Base-by-base conservation (phyloP, 495 filamentous ascomycete genomes). In the Evernia prunastri region DNA sequence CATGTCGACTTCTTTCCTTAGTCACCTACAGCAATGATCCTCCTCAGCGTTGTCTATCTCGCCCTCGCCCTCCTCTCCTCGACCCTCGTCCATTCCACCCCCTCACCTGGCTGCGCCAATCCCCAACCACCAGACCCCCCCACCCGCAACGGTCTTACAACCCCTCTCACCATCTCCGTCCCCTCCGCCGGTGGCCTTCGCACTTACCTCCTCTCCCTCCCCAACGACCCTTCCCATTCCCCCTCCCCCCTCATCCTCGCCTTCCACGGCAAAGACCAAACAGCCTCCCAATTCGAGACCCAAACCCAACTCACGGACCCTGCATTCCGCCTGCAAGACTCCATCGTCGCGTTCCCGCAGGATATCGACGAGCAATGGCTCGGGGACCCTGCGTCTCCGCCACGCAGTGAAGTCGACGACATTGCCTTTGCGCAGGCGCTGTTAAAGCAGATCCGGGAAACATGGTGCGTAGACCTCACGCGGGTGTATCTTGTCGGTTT, bases 261-360 rank as follows among this genome's bases (percentile, higher is more conserved):
- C 45, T 51, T 54, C 60, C 45, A 61, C 45, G 60, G 60, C 47
- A 61, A 61, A n/a, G 47, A 15, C 25, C 45, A 61, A 54, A 56
- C 60, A 0, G 13, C 25, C 11, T 5, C 45, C n/a, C 13, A 42
- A 37, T 61, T 61, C 43, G 45, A 53, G 5, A n/a, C 13, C 13
- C 59, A 61, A 36, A 54, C 47, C 12, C 43, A 43, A 23, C 39
- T 62, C 23, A 29, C 36, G 8, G 37, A 61, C 27, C 49, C 60
- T 7, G 23, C 7, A 10, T 40, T 62, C 13, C 37, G 39, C 13
- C 49, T 33, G 0, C 7, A 27, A 4, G 15, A n/a, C 3, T 37
- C 60, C 0, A 40, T 56, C 11, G 25, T 62, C 4, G 45, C 47
- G 13, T 56, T 54, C 36, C 60, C 47, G 1, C 60, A 56, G 33